A percentile compares a stretch with the other conserved stretches of the same genome.
Conservation (phyloP, 1,139 yeast species). For the Sugiyamaella xylanicola region DNA sequence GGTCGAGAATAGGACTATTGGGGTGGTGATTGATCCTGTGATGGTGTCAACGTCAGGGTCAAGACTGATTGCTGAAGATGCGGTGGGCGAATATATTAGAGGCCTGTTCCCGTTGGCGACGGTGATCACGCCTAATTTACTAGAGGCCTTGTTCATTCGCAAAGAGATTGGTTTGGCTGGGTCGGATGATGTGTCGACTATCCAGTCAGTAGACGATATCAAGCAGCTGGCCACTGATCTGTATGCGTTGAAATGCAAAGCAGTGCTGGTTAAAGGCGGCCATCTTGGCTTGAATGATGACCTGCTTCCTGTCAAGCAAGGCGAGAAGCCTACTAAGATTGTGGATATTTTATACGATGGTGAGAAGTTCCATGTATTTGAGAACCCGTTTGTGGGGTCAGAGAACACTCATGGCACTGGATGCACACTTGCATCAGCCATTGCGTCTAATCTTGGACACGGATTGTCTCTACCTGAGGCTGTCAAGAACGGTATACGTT, state of each 20-base stretch:
- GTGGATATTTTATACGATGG: conserved; percentile 66
- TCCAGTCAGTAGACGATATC: conserved; percentile 44
- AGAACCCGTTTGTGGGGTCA: conserved; percentile 54
- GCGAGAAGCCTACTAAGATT: conserved; percentile 37
- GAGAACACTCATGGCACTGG: conserved; percentile 86
- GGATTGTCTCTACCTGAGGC: conserved; percentile 52
- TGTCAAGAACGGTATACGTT: conserved; percentile 59
- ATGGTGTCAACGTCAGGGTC: conserved; percentile 80
- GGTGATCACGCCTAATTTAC: conserved; percentile 75
- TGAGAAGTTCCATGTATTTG: conserved; percentile 49
- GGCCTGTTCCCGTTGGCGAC: conserved; percentile 57
- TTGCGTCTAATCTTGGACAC: conserved; percentile 72
- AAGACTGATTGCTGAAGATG: conserved; percentile 52
- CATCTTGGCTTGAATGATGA: conserved; percentile 55
- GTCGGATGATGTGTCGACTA: conserved; percentile 28
- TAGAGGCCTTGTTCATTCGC: conserved; percentile 58
- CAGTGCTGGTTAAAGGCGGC: conserved; percentile 80
- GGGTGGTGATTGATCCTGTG: conserved; percentile 74
- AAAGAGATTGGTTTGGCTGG: conserved; percentile 9
- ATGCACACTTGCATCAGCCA: conserved; percentile 81
- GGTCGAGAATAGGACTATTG: conserved; percentile 16
- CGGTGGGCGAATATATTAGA: conserved; percentile 50
- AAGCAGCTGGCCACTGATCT: conserved; percentile 50
- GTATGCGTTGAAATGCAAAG: conserved; percentile 48
- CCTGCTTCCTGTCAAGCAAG: conserved; percentile 26